These are phyloP conservation scores for Cytospora chrysosperma DNA, from an alignment of 2,329 filamentous ascomycete species.

Conservation along the genomic window DNA sequence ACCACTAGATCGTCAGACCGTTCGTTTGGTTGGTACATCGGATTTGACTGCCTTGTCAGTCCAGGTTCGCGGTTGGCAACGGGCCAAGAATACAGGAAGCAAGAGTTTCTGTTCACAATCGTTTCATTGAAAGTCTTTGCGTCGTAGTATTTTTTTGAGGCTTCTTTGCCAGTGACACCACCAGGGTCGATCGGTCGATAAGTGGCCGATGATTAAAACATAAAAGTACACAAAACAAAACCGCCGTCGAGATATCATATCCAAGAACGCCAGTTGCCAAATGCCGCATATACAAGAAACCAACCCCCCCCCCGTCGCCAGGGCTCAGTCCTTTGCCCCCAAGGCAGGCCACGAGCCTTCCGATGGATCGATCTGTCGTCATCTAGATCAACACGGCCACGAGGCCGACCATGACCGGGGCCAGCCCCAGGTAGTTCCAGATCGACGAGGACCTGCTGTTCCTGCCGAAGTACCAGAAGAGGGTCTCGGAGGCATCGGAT, in stretches of 20 bases:
- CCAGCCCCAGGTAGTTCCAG: conserved; percentile 39
- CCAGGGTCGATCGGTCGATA: background rate
- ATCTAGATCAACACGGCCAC: conserved; percentile 33
- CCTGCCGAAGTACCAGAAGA: conserved; percentile 31
- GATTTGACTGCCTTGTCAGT: too few relatives aligned
- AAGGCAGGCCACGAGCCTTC: background rate
- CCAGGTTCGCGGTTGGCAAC: background rate
- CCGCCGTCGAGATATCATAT: conserved; percentile 18
- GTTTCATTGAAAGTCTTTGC: background rate
- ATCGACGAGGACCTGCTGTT: conserved; percentile 25
- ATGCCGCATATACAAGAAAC: background rate
- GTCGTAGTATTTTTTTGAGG: background rate
- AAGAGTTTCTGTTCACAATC: background rate
- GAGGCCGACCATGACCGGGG: conserved; percentile 41
- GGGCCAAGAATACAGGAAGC: background rate
- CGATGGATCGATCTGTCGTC: background rate
- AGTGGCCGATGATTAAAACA: background rate
- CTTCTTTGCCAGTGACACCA: background rate
- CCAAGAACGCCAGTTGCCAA: background rate
- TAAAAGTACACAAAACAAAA: background rate
- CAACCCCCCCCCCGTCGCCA: background rate
- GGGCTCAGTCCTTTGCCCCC: background rate
- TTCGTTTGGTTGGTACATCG: too few relatives aligned
- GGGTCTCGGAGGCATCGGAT: conserved; percentile 30
- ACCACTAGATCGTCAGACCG: too few relatives aligned